Conservation (phyloP, 2,329 filamentous ascomycete genomes). For the Aspergillus udagawae region DNA sequence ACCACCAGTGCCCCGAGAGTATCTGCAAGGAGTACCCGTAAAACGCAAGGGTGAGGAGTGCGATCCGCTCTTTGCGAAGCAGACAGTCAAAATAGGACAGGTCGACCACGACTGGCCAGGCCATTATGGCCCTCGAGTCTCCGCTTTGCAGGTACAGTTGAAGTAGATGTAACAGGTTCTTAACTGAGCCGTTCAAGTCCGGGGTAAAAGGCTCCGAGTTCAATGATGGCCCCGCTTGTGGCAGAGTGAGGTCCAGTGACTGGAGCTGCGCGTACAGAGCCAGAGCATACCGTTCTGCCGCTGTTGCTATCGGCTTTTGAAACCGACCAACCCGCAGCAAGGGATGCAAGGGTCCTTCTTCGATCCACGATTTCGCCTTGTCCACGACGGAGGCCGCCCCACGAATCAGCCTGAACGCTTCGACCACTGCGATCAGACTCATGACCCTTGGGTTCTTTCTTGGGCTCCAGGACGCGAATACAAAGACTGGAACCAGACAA, state of each 20-base stretch:
- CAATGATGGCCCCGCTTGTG: too few species aligned
- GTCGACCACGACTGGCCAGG: constrained; percentile 6
- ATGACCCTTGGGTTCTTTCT: not conserved
- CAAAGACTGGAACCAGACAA: constrained; percentile 7
- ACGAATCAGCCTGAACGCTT: constrained; percentile 8
- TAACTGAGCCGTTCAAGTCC: not conserved
- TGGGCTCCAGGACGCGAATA: constrained; percentile 2
- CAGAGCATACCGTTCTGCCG: not conserved
- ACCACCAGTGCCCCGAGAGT: constrained; percentile 7
- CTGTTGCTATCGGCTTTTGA: not conserved
- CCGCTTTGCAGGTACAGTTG: not conserved
- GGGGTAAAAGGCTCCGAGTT: too few species aligned
- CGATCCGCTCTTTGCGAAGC: not conserved
- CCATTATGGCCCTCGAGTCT: constrained; percentile 2
- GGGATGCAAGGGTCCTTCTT: constrained; percentile 4
- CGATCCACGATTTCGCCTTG: constrained; percentile 9
- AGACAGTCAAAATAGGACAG: not conserved
- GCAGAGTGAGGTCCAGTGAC: not conserved
- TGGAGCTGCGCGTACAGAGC: not conserved
- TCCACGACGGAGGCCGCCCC: constrained; percentile 6
- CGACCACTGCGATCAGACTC: constrained; percentile 4
- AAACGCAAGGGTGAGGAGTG: constrained; percentile 1
- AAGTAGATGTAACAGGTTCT: not conserved
- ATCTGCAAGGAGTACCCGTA: constrained; percentile 4
- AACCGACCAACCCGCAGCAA: not conserved